Conservation (phyloP, 2,329 filamentous ascomycete genomes). For the Zymoseptoria passerinii region DNA sequence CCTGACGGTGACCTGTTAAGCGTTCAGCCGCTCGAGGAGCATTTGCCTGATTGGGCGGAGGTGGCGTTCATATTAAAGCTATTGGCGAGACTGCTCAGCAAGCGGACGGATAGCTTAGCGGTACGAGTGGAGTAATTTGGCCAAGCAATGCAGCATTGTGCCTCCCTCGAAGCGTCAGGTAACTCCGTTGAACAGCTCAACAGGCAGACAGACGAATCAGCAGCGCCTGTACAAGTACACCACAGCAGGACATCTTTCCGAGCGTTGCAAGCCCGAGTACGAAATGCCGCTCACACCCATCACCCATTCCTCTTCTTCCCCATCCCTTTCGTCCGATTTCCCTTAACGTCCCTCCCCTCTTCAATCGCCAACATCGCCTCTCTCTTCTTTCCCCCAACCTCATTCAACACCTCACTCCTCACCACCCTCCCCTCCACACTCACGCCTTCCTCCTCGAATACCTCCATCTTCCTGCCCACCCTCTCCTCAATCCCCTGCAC, state of each 20-base stretch:
- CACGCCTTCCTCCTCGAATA: constrained; percentile 82
- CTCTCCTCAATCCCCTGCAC: constrained; percentile 83
- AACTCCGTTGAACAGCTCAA: too few species aligned
- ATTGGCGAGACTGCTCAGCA: too few species aligned
- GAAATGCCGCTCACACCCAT: too few species aligned
- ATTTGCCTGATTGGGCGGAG: neutral
- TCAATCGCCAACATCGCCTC: constrained; percentile 87
- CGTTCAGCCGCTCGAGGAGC: neutral
- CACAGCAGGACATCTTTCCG: too few species aligned
- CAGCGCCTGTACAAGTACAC: too few species aligned
- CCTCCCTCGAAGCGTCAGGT: too few species aligned
- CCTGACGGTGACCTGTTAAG: neutral
- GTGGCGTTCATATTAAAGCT: neutral
- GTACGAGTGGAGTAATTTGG: too few species aligned
- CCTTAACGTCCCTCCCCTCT: constrained; percentile 81
- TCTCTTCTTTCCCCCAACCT: constrained; percentile 91
- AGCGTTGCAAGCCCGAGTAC: too few species aligned
- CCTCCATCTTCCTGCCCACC: constrained; percentile 70
- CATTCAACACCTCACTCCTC: constrained; percentile 66
- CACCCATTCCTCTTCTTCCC: constrained; percentile 1
- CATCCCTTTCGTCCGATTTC: constrained; percentile 49
- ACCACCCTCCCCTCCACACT: constrained; percentile 88
- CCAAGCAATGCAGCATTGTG: too few species aligned
- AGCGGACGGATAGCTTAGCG: too few species aligned
- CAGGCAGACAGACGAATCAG: too few species aligned